These are phyloP conservation scores for Zostera marina DNA, from an alignment of 116 monocot species.

Conservation along the genomic window DNA sequence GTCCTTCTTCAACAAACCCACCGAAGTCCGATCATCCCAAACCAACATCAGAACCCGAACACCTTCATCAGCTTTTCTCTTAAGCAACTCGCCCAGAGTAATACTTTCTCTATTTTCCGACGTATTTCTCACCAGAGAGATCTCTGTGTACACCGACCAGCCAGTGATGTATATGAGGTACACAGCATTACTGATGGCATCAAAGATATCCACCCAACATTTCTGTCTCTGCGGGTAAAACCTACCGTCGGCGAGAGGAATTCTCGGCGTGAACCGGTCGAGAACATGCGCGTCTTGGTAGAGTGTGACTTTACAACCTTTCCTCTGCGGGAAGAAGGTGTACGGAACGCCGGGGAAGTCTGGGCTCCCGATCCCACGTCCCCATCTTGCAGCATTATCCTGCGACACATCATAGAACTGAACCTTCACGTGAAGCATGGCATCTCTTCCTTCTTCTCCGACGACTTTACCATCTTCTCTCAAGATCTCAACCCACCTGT, in stretches of 20 bases:
- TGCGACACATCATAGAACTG: conserved; percentile 18
- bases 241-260: conserved; percentile 15
- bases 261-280: conserved; percentile 37
- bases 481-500: conserved; percentile 34
- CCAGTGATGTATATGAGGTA: conserved; percentile 67
- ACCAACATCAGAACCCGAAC: conserved; percentile 72
- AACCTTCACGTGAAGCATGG: conserved; percentile 33
- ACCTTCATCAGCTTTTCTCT: conserved; percentile 67
- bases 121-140: conserved; percentile 28
- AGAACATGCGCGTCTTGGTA: conserved; percentile 86
- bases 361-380: conserved; percentile 13
- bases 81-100: conserved; percentile 58
- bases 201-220: conserved; percentile 71
- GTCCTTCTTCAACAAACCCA: conserved; percentile 49
- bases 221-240: conserved; percentile 34
- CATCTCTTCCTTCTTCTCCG: conserved; percentile 17
- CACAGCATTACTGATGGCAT: conserved; percentile 48
- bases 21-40: conserved; percentile 92
- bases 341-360: conserved; percentile 34
- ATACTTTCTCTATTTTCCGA: conserved; percentile 3
- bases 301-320: conserved; percentile 49
- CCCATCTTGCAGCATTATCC: conserved; percentile 34
- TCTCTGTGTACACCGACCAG: conserved; percentile 73
- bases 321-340: conserved; percentile 68
- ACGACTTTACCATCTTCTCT: conserved; percentile 12